phyloP scores from a whole-genome alignment of 2,329 filamentous ascomycete genomes.

The Cladosporium sp. region DNA sequence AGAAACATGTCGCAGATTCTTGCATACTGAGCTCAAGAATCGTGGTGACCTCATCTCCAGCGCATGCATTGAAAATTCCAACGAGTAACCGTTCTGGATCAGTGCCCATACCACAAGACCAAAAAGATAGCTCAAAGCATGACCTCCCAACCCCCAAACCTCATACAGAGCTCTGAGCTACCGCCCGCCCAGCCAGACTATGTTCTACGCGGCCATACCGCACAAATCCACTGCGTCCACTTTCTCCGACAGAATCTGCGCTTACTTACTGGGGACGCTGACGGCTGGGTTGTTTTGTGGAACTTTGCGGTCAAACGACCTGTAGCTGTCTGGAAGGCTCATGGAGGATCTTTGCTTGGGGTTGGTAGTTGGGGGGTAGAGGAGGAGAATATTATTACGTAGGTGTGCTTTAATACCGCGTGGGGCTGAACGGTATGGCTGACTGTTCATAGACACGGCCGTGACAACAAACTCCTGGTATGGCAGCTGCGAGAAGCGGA shows the following conservation, averaged over 20 bases:
- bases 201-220: slow-evolving; percentile 81
- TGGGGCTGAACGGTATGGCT: neutral
- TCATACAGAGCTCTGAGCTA: slow-evolving; percentile 7
- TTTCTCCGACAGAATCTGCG: slow-evolving; percentile 74
- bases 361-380: slow-evolving; percentile 70
- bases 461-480: slow-evolving; percentile 81
- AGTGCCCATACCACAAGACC: neutral
- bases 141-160: neutral
- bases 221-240: slow-evolving; percentile 73
- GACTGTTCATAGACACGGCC: slow-evolving; percentile 67
- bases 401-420: slow-evolving; percentile 42
- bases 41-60: neutral
- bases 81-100: neutral
- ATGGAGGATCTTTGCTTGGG: slow-evolving; percentile 74
- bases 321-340: slow-evolving; percentile 81
- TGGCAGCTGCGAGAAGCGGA: slow-evolving; percentile 70
- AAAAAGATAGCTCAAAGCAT: slow-evolving; percentile 13
- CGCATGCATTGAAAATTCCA: neutral
- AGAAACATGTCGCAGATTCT: too few species aligned
- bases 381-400: slow-evolving; percentile 78
- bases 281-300: slow-evolving; percentile 88
- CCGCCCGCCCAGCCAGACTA: slow-evolving; percentile 61
- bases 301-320: slow-evolving; percentile 78
- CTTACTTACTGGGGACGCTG: slow-evolving; percentile 82
- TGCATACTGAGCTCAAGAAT: too few species aligned